phyloP scores from a whole-genome alignment of 2,329 filamentous ascomycete species.

The Colletotrichum coccodes region DNA sequence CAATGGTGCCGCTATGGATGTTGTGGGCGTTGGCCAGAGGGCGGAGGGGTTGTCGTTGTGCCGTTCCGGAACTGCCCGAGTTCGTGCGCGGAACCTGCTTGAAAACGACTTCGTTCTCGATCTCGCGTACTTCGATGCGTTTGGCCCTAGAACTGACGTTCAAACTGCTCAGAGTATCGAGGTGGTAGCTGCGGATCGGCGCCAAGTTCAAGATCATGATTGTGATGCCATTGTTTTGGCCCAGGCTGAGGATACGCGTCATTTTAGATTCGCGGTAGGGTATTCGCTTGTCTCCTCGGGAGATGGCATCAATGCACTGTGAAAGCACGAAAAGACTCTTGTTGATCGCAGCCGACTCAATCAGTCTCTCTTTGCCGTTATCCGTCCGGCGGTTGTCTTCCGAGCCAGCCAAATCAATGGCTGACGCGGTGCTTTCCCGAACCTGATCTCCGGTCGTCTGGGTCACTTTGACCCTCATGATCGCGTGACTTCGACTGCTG shows the following conservation, averaged over 20 bases:
- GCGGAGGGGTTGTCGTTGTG: conserved; percentile 79
- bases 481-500: conserved; percentile 89
- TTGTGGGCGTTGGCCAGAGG: conserved; percentile 82
- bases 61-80: conserved; percentile 49
- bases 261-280: conserved; percentile 97
- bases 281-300: conserved; percentile 77
- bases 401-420: conserved; percentile 94
- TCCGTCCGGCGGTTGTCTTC: conserved; percentile 96
- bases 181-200: conserved; percentile 89
- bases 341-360: conserved; percentile 98
- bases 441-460: conserved; percentile 76
- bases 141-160: conserved; percentile 97
- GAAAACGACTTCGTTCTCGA: conserved; percentile 94
- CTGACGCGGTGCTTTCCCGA: conserved; percentile 85
- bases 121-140: conserved; percentile 94
- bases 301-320: conserved; percentile 95
- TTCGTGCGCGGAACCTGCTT: conserved; percentile 74
- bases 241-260: conserved; percentile 91
- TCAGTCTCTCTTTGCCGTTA: conserved; percentile 89
- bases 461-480: conserved; percentile 88
- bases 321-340: conserved; percentile 95
- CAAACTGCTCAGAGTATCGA: conserved; percentile 91
- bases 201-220: conserved; percentile 97
- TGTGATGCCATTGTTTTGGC: conserved; percentile 94
- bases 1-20: conserved; percentile 69